A percentile compares a stretch with the other conserved stretches of the same genome.
Conservation (phyloP, 1,139 yeast genomes). For the Debaryomyces sp. region DNA sequence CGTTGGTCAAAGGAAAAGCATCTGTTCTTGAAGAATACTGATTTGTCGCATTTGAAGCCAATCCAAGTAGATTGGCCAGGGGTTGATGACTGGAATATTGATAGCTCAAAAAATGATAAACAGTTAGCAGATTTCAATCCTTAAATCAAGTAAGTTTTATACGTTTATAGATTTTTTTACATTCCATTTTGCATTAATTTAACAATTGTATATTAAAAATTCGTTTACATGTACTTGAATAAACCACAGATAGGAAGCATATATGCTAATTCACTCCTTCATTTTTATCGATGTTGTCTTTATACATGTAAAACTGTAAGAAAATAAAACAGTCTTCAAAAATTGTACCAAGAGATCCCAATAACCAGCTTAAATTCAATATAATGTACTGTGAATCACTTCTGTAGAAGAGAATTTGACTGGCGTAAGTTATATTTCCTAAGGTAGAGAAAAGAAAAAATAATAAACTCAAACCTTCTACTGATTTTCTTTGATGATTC, state of each 20-base stretch:
- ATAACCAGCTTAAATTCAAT: conserved; percentile 70
- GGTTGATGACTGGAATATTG: conserved; percentile 49
- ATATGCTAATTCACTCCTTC: conserved; percentile 8
- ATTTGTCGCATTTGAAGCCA: conserved; percentile 50
- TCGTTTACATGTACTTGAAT: not conserved
- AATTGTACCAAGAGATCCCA: conserved; percentile 76
- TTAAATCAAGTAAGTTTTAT: conserved; percentile 12
- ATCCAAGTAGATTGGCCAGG: conserved; percentile 72
- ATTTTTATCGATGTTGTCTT: conserved; percentile 26
- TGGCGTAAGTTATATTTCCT: conserved; percentile 78
- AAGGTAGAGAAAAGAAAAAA: conserved; percentile 75
- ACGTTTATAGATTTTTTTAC: conserved; percentile 6
- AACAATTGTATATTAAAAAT: conserved; percentile 4
- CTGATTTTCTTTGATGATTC: conserved; percentile 68
- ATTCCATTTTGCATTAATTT: conserved; percentile 4
- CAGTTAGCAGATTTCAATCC: conserved; percentile 50
- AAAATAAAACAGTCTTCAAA: conserved; percentile 67
- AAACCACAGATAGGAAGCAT: not conserved
- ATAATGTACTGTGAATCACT: conserved; percentile 60
- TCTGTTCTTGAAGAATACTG: conserved; percentile 73
- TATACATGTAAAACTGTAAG: conserved; percentile 64
- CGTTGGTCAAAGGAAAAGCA: conserved; percentile 71
- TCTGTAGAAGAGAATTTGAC: conserved; percentile 70
- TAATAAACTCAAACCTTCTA: conserved; percentile 71
- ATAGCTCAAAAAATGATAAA: conserved; percentile 26